Evolutionary conservation across 495 filamentous ascomycete genomes (phyloP), one percentile per base, ranked within the genome.

Genomic region (Penicillium riverlandense): DNA sequence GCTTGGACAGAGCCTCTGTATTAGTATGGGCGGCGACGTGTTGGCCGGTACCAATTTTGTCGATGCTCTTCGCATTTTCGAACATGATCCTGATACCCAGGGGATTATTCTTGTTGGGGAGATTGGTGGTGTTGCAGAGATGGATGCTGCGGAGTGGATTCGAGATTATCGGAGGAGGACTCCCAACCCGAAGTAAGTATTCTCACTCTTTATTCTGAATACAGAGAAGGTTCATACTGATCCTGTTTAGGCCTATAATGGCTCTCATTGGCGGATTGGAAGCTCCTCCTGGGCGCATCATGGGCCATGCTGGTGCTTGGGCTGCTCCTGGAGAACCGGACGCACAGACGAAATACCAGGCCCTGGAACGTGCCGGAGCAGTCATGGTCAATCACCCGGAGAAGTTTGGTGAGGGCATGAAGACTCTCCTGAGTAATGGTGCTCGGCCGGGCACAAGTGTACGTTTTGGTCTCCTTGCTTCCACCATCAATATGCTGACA

Each of bases 281-380:
- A 30, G 84, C 86, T 30, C 72, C 74, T 7, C 63, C 70, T 11
- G 83, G 84, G 1, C 74, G 76, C n/a, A 75, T 89, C 30, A 92
- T 95, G 88, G 90, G 90, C 13, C 90, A 95, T 63, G 85, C 88
- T 11, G 90, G 90, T 11, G 90, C 90, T 29, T 86, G 87, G 67
- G 71, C 76, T 29, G 71, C 79, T 0, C 69, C 78, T 8, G 82
- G 83, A 11, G 86, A 94, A 48, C 79, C 80, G 7, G 71, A 73
- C 44, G 78, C 83, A 0, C 62, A 65, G 28, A 70, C 69, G 11
- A 94, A 94, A 63, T 80, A 86, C 43, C 70, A 74, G 15, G 74
- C 76, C 11, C 72, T 94, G n/a, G 65, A 84, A 54, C 66, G 72
- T 45, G 86, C 80, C 11, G 87, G 87, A 6, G 85, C 79, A 0